Base-by-base conservation (phyloP, 306 rosid species). In the Dryas octopetala region DNA sequence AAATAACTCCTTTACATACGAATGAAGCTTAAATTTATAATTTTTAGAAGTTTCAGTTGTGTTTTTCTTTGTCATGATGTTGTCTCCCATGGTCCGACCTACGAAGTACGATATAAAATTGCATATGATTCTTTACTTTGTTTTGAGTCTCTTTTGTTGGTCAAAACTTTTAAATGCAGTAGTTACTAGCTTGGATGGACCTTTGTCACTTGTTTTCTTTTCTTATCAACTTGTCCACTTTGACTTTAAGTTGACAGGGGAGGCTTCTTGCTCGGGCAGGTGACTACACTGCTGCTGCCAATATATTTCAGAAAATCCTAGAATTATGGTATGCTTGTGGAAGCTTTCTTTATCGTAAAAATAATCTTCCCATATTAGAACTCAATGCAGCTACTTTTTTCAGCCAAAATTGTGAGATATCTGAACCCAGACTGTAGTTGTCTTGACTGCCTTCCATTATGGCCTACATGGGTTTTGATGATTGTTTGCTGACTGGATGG, bases 221-320 rank as follows among this genome's bases (percentile, higher is more conserved):
- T 82, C 91, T 89, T 87, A 87, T 81, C 87, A 85, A 89, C 86
- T 78, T 87, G 84, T 84, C 67, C 78, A 85, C 89, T 86, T 80
- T 90, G 89, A 84, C 96, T 89, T 88, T 78, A 96, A 96, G 99
- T 96, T 92, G 98, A 96, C 99, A 96, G 99, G 99, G 99, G 83
- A 92, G 99, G 86, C 99, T 96, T 90, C 94, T 88, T 83, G 98
- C 99, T 74, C 89, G 77, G 98, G 88, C 86, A 73, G 92, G 97
- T 76, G 98, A 96, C 78, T 89, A 88, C 66, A 60, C 85, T 76
- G 91, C 90, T 47, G 99, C 99, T 32, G 84, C 97, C 62, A 47
- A 62, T 76, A 79, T 86, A 75, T 96, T 89, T 84, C 87, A 87
- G 81, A 92, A 84, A 75, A 89, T 89, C 78, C 81, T 96, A n/a